A percentile compares a stretch with the other conserved stretches of the same genome.
Conservation (phyloP, 2,329 filamentous ascomycete species). For the Fusarium abutilonis region DNA sequence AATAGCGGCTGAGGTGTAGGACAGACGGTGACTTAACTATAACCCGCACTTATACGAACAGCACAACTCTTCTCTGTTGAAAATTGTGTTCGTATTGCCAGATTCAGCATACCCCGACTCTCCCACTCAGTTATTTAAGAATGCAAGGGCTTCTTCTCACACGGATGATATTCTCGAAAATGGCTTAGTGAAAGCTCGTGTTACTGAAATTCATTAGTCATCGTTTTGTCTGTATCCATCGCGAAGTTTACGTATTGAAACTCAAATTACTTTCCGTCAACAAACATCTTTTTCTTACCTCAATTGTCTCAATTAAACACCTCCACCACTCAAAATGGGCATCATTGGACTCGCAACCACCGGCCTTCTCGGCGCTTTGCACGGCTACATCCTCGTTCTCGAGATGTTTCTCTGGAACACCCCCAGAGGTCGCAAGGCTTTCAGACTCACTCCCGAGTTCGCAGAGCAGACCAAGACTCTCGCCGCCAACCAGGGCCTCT, state of each 20-base stretch:
- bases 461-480: constrained; percentile 57
- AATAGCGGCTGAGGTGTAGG: no score
- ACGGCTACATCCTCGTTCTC: constrained; percentile 60
- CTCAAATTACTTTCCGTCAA: background rate
- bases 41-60: no score
- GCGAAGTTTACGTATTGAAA: background rate
- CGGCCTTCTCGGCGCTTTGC: constrained; percentile 53
- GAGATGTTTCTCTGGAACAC: constrained; percentile 63
- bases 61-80: background rate
- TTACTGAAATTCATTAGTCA: constrained; percentile 8
- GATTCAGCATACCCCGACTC: background rate
- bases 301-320: background rate
- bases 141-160: constrained; percentile 13
- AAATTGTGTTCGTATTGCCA: background rate
- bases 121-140: background rate
- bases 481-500: constrained; percentile 62
- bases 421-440: constrained; percentile 57
- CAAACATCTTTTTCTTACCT: background rate
- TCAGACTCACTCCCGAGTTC: constrained; percentile 56
- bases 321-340: constrained; percentile 44
- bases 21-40: no score
- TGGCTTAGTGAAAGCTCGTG: constrained; percentile 4
- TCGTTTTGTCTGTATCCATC: constrained; percentile 6
- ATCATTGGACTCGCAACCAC: constrained; percentile 50
- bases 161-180: constrained; percentile 6